phyloP scores from a whole-genome alignment of 441 rosid species.

The Croton setiger region DNA sequence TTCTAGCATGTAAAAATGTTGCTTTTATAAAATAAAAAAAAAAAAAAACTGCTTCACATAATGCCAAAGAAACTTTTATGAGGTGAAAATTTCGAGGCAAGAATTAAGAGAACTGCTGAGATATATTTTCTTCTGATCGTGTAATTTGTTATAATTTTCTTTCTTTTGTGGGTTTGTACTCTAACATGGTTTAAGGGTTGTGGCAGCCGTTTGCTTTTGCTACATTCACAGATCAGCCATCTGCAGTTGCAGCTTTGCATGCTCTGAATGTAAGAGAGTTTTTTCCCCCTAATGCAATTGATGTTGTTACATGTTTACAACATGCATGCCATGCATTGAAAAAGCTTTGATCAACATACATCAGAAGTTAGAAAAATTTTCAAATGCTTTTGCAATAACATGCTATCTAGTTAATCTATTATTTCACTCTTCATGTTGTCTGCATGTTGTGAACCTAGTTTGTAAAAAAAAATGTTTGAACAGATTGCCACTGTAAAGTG shows the following conservation, averaged over 20 bases:
- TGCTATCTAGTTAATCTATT: neutral
- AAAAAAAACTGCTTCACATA: too few species aligned
- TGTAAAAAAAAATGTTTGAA: neutral
- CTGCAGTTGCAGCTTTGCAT: constrained; percentile 58
- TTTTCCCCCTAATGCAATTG: neutral
- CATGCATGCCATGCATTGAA: neutral
- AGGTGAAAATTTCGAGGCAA: too few species aligned
- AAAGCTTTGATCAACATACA: neutral
- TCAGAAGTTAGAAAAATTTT: neutral
- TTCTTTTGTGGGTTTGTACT: constrained; percentile 4
- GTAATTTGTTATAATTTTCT: too few species aligned
- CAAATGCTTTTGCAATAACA: neutral
- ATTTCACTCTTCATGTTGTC: neutral
- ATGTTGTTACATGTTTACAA: neutral
- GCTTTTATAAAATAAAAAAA: too few species aligned
- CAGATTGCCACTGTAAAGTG: neutral
- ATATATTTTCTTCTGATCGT: too few species aligned
- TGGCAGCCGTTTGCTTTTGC: constrained; percentile 70
- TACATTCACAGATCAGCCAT: constrained; percentile 55
- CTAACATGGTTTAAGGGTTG: constrained; percentile 10
- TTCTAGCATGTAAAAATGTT: too few species aligned
- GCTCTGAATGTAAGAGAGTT: constrained; percentile 52
- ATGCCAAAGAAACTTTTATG: too few species aligned
- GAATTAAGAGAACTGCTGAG: too few species aligned
- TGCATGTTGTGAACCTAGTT: neutral